These are phyloP conservation scores for Podosphaera xanthii DNA, from an alignment of 2,329 filamentous ascomycete genomes.

Conservation along the genomic window DNA sequence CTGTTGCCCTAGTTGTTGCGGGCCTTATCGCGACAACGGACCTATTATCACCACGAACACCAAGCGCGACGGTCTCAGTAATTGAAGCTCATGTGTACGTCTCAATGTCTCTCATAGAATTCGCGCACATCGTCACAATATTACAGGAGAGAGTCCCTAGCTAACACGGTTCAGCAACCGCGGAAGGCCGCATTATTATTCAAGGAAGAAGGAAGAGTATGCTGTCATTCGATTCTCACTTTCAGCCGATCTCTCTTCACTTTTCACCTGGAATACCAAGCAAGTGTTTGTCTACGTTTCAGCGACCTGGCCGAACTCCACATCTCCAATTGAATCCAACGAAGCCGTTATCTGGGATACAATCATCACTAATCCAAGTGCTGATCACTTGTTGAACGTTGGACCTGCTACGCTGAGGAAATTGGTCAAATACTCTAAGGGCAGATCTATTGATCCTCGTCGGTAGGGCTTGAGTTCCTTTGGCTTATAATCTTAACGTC, in stretches of 20 bases:
- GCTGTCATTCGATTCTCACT: conserved; percentile 85
- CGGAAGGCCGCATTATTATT: conserved; percentile 91
- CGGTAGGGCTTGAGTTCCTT: conserved; percentile 8
- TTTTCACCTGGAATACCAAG: conserved; percentile 99
- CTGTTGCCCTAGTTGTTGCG: conserved; percentile 64
- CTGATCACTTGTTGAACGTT: conserved; percentile 37
- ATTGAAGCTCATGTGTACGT: conserved; percentile 70
- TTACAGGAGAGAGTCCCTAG: conserved; percentile 3
- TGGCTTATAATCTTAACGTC: not conserved
- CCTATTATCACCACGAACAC: conserved; percentile 44
- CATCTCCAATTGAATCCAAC: conserved; percentile 21
- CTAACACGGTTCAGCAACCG: conserved; percentile 35
- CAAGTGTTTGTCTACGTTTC: conserved; percentile 93
- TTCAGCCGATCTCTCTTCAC: conserved; percentile 68
- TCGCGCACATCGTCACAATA: not conserved
- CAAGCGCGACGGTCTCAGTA: conserved; percentile 38
- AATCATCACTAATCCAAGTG: conserved; percentile 60
- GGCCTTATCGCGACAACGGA: conserved; percentile 63
- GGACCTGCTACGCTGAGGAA: conserved; percentile 38
- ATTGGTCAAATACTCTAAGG: conserved; percentile 32
- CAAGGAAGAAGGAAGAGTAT: conserved; percentile 79
- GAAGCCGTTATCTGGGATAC: conserved; percentile 86
- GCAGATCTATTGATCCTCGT: conserved; percentile 30
- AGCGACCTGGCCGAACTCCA: conserved; percentile 38
- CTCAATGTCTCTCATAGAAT: not conserved